A percentile compares a stretch with the other conserved stretches of the same genome.
These are phyloP conservation scores for Eimeria praecox DNA, from an alignment of 169 alveolate species.

Conservation along the genomic window DNA sequence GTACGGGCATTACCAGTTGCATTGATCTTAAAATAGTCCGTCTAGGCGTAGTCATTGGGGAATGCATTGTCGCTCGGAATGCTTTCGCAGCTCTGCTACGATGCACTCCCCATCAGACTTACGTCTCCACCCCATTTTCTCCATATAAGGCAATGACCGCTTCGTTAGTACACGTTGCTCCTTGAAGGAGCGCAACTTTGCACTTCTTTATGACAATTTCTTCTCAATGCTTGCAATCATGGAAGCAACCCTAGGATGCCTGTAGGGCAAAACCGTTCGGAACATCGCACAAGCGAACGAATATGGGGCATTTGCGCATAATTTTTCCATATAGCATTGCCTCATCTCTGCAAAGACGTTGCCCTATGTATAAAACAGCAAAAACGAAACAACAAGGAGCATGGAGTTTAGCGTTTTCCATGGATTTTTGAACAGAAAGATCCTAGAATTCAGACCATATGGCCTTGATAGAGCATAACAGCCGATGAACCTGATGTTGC, in stretches of 20 bases:
- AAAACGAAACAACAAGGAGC: not conserved
- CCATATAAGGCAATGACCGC: not conserved
- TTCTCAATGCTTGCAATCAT: not conserved
- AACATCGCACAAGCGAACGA: not conserved
- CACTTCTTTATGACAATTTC: not conserved
- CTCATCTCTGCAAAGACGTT: not conserved
- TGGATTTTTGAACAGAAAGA: not conserved
- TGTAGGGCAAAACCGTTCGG: not conserved
- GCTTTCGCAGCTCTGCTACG: not conserved
- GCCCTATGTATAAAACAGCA: not conserved
- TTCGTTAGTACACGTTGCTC: not conserved
- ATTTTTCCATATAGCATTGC: not conserved
- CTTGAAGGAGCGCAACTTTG: not conserved
- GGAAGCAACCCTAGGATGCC: not conserved
- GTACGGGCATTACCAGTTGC: not conserved
- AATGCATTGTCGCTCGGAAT: not conserved
- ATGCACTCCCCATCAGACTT: not conserved
- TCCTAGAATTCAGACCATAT: not conserved
- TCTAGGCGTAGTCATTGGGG: not conserved
- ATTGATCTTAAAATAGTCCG: not conserved
- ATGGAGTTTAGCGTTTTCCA: not conserved
- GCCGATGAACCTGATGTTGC: constrained; percentile 75
- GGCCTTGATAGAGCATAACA: not conserved
- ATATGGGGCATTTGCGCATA: not conserved
- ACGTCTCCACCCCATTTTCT: not conserved